phyloP scores from a whole-genome alignment of 441 rosid species.

The Croton setiger region DNA sequence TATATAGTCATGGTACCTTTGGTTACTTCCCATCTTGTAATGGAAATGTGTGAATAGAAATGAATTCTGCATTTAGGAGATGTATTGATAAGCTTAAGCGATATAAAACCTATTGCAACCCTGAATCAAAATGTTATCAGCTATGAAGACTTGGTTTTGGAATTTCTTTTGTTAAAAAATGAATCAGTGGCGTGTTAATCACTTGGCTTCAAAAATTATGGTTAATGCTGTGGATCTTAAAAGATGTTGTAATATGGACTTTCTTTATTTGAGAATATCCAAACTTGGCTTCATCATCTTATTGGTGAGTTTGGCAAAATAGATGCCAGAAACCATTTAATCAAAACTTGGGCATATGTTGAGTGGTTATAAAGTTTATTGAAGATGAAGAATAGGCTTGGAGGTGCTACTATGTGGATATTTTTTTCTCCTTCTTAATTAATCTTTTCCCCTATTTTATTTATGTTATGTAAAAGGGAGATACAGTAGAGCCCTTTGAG shows the following conservation, averaged over 20 bases:
- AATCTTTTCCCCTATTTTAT: background rate
- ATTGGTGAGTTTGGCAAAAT: background rate
- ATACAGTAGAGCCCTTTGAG: background rate
- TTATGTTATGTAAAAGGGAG: background rate
- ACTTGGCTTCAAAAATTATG: background rate
- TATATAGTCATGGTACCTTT: background rate
- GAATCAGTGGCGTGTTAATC: background rate
- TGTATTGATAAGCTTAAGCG: background rate
- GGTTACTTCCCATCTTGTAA: background rate
- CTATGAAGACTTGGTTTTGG: background rate
- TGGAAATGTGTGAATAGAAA: background rate
- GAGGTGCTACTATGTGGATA: background rate
- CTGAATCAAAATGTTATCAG: background rate
- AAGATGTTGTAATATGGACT: background rate
- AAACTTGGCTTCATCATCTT: background rate
- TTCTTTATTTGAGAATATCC: background rate
- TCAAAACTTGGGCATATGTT: background rate
- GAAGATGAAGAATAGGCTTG: background rate
- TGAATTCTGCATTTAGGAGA: background rate
- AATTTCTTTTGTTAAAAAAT: background rate
- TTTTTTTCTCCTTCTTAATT: background rate
- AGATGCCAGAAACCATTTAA: background rate
- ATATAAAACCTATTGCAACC: background rate
- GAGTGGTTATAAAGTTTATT: background rate
- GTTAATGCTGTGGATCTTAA: background rate